phyloP scores from a whole-genome alignment of 371 early-diverging fungal species.

The Actinomortierella ambigua region DNA sequence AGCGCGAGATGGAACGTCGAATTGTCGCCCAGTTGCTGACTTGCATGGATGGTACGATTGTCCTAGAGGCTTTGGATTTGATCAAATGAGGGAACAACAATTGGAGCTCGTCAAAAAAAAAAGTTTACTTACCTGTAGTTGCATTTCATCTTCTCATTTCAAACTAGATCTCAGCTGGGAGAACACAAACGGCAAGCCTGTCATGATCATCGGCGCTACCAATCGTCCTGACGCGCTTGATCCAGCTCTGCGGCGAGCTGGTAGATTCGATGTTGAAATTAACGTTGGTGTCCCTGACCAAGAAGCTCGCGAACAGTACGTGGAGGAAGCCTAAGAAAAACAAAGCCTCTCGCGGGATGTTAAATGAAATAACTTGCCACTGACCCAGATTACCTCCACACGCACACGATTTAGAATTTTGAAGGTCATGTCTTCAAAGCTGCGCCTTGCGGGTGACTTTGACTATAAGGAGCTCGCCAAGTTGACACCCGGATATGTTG shows the following conservation, averaged over 20 bases:
- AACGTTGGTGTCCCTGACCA: slow-evolving; percentile 98
- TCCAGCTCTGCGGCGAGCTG: slow-evolving; percentile 96
- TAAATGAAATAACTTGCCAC: neutral
- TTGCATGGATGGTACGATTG: slow-evolving; percentile 93
- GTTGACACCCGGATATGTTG: slow-evolving; percentile 98
- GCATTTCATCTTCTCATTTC: slow-evolving; percentile 5
- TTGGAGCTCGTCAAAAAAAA: too few relatives aligned
- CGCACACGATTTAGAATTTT: slow-evolving; percentile 71
- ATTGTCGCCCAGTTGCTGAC: slow-evolving; percentile 99
- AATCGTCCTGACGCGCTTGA: slow-evolving; percentile 98
- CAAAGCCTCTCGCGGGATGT: neutral
- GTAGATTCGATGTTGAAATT: slow-evolving; percentile 99
- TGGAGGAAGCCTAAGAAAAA: neutral
- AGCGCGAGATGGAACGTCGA: slow-evolving; percentile 98
- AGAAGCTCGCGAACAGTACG: slow-evolving; percentile 85
- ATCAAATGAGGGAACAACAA: neutral
- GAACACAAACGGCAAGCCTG: slow-evolving; percentile 85
- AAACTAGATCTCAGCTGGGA: slow-evolving; percentile 78
- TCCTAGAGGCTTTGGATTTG: neutral
- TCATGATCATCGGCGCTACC: slow-evolving; percentile 99
- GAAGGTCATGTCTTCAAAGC: slow-evolving; percentile 85
- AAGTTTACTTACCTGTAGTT: neutral
- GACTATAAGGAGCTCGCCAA: slow-evolving; percentile 91
- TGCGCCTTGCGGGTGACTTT: slow-evolving; percentile 86
- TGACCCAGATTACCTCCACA: slow-evolving; percentile 1